phyloP scores from a whole-genome alignment of 2,329 filamentous ascomycete genomes.

The Cladosporium sp. region DNA sequence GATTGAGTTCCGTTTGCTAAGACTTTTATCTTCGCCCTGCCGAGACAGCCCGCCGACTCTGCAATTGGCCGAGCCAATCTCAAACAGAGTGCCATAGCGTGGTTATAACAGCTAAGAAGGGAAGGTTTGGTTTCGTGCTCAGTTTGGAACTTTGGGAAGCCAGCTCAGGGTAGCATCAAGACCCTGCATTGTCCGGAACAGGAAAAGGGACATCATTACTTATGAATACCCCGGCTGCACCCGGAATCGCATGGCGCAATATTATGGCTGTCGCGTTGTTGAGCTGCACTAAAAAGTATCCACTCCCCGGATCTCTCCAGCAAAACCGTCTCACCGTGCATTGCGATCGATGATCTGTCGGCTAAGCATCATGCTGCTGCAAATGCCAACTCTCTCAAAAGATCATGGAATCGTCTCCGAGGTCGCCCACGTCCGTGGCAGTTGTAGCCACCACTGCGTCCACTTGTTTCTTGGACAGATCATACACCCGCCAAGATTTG shows the following conservation, averaged over 20 bases:
- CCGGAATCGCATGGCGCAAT: not conserved
- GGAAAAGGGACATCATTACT: not conserved
- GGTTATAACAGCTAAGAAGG: not conserved
- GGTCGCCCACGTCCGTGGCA: not conserved
- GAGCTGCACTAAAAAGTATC: not conserved
- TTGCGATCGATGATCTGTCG: not conserved
- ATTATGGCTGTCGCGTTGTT: not conserved
- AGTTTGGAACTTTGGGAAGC: not conserved
- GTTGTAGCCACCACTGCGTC: not conserved
- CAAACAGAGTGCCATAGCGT: slow-evolving; percentile 3
- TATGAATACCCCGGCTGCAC: not conserved
- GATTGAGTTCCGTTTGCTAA: not conserved
- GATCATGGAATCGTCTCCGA: slow-evolving; percentile 8
- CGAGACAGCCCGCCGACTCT: slow-evolving; percentile 13
- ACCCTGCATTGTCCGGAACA: slow-evolving; percentile 16
- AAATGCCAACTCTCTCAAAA: not conserved
- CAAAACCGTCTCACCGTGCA: not conserved
- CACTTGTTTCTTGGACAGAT: slow-evolving; percentile 40
- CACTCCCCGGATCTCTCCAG: slow-evolving; percentile 8
- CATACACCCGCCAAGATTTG: slow-evolving; percentile 57
- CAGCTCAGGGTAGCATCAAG: not conserved
- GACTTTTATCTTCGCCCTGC: slow-evolving; percentile 7
- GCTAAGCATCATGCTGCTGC: not conserved
- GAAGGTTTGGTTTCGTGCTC: slow-evolving; percentile 10
- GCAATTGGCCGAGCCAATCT: slow-evolving; percentile 15